A percentile compares a stretch with the other conserved stretches of the same genome.
These are phyloP conservation scores for Plantago major DNA, from an alignment of 257 asterid species.

Conservation along the genomic window DNA sequence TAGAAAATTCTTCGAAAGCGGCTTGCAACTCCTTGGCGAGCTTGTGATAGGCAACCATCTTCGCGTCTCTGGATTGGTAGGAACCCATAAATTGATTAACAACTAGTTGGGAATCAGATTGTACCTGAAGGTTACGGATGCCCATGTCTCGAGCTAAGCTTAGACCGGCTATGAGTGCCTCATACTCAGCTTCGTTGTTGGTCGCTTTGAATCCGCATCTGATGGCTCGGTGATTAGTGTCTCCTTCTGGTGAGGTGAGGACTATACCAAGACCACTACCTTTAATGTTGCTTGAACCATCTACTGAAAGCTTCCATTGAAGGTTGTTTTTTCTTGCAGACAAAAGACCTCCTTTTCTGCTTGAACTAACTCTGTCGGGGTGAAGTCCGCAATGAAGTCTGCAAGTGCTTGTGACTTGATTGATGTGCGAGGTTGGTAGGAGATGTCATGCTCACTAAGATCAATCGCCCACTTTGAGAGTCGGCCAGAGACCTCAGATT, in stretches of 20 bases:
- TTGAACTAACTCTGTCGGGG: not conserved
- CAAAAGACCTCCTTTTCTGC: not conserved
- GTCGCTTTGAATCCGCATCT: too few relatives aligned
- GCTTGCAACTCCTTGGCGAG: too few relatives aligned
- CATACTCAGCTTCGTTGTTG: not conserved
- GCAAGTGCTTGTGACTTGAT: not conserved
- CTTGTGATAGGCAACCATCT: too few relatives aligned
- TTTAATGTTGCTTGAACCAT: not conserved
- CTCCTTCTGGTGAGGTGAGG: not conserved
- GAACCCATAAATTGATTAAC: too few relatives aligned
- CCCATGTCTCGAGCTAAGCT: not conserved
- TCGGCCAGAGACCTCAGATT: not conserved
- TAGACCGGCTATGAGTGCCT: too few relatives aligned
- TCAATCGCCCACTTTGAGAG: not conserved
- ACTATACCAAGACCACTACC: not conserved
- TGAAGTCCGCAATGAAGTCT: not conserved
- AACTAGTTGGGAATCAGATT: too few relatives aligned
- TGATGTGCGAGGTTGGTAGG: not conserved
- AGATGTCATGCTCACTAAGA: not conserved
- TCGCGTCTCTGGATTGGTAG: too few relatives aligned
- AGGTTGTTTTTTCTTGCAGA: not conserved
- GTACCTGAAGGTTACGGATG: not conserved
- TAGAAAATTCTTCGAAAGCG: too few relatives aligned
- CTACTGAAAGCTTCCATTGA: not conserved
- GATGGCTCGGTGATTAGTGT: not conserved